Percentiles rank a stretch among this genome's conserved stretches.
phyloP scores from a whole-genome alignment of 768 basidiomycete species.

The Podaxis sp. region DNA sequence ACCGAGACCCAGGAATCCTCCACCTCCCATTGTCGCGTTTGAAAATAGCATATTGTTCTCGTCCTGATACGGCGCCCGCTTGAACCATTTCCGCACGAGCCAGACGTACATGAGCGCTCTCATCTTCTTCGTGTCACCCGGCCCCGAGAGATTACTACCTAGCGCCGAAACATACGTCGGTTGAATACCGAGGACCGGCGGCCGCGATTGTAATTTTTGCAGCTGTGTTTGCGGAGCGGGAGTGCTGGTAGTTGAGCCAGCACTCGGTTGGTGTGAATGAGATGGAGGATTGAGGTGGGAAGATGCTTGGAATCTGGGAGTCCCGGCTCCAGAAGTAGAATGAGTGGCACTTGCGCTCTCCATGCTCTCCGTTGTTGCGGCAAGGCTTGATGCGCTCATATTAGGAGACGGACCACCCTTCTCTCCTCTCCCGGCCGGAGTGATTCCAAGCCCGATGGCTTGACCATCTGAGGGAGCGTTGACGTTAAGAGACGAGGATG shows the following conservation, averaged over 20 bases:
- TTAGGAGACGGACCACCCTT: not conserved
- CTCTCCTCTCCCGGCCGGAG: not conserved
- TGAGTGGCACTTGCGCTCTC: slow-evolving; percentile 7
- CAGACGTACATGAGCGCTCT: slow-evolving; percentile 68
- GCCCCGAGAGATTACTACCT: slow-evolving; percentile 4
- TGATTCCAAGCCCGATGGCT: not conserved
- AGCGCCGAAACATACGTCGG: slow-evolving; percentile 54
- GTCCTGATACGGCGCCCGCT: slow-evolving; percentile 25
- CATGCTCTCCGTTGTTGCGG: slow-evolving; percentile 3
- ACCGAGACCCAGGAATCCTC: slow-evolving; percentile 11
- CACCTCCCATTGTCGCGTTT: not conserved
- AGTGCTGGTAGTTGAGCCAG: not conserved
- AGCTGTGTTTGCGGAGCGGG: slow-evolving; percentile 14
- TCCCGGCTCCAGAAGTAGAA: not conserved
- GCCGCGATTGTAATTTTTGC: slow-evolving; percentile 29
- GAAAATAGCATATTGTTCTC: not conserved
- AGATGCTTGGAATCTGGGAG: not conserved
- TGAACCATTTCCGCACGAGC: slow-evolving; percentile 76
- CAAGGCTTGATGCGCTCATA: slow-evolving; percentile 12
- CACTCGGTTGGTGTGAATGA: slow-evolving; percentile 3
- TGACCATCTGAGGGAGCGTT: not conserved
- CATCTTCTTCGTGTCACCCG: slow-evolving; percentile 20
- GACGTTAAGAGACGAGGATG: slow-evolving; percentile 6
- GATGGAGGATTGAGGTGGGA: slow-evolving; percentile 6
- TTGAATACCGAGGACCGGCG: slow-evolving; percentile 63